Percentiles rank a stretch among this genome's conserved stretches.
Evolutionary conservation across 1,284 basidiomycete genomes (phyloP).

Genomic region (Leccinum griseonigrum): DNA sequence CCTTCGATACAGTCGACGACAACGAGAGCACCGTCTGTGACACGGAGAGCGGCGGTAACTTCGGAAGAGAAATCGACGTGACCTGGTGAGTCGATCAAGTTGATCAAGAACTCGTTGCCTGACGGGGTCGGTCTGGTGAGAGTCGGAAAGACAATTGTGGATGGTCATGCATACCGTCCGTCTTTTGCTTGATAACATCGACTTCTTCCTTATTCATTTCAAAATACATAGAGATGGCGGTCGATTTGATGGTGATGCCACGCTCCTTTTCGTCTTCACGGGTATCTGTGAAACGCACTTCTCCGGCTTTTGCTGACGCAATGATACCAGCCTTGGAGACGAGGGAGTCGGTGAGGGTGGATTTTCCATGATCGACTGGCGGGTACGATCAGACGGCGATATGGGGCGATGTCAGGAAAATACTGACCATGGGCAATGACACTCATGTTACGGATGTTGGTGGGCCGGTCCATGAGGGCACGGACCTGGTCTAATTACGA

Average conservation of each 20-base stretch:
- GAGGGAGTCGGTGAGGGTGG: slow-evolving; percentile 97
- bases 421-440: slow-evolving; percentile 89
- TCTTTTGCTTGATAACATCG: slow-evolving; percentile 88
- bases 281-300: slow-evolving; percentile 98
- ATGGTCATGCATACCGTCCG: slow-evolving; percentile 57
- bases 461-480: slow-evolving; percentile 85
- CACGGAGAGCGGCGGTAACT: slow-evolving; percentile 99
- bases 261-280: slow-evolving; percentile 99
- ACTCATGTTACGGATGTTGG: slow-evolving; percentile 98
- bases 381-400: slow-evolving; percentile 20
- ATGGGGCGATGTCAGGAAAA: slow-evolving; percentile 4
- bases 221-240: slow-evolving; percentile 99
- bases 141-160: slow-evolving; percentile 14
- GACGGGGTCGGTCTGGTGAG: slow-evolving; percentile 19
- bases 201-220: slow-evolving; percentile 91
- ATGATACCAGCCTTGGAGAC: slow-evolving; percentile 99
- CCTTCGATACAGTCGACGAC: slow-evolving; percentile 99
- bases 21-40: slow-evolving; percentile 97
- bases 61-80: slow-evolving; percentile 99
- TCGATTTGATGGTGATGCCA: slow-evolving; percentile 99
- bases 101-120: slow-evolving; percentile 99
- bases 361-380: slow-evolving; percentile 99
- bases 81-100: slow-evolving; percentile 99
- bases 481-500: slow-evolving; percentile 77
- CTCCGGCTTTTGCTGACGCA: slow-evolving; percentile 92